phyloP scores from a whole-genome alignment of 2,329 filamentous ascomycete species.

The Aquanectria penicillioides region DNA sequence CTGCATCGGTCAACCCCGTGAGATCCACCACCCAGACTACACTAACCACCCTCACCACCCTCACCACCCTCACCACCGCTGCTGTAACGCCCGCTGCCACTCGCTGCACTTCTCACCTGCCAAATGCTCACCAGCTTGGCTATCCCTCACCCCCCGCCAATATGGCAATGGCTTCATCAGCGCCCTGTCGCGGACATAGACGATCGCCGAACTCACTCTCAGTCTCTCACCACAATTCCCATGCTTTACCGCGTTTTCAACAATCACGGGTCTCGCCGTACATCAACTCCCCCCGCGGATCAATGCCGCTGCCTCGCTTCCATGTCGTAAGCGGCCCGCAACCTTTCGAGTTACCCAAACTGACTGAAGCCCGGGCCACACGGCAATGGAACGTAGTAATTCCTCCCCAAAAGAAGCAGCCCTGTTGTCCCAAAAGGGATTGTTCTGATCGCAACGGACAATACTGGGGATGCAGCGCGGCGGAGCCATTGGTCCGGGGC shows the following conservation, averaged over 20 bases:
- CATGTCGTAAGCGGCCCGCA: background rate
- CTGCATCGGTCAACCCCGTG: conserved; percentile 40
- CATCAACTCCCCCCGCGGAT: background rate
- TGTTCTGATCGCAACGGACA: background rate
- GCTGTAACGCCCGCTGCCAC: too few species aligned
- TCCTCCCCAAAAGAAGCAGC: too few species aligned
- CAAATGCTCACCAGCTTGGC: background rate
- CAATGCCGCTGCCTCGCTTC: background rate
- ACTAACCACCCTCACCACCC: background rate
- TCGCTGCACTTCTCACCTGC: too few species aligned
- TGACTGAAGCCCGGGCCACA: too few species aligned
- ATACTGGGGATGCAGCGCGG: background rate
- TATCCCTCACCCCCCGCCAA: too few species aligned
- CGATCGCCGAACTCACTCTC: conserved; percentile 4
- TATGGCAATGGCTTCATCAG: background rate
- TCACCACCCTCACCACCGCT: too few species aligned
- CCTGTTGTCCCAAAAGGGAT: background rate
- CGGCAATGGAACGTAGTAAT: too few species aligned
- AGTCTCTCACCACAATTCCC: background rate
- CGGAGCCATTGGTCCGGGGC: conserved; percentile 12
- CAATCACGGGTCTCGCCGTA: background rate
- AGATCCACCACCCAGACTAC: conserved; percentile 17
- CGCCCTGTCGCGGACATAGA: too few species aligned
- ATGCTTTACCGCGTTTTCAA: background rate
- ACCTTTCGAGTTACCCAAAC: background rate